Evolutionary conservation across 1,284 basidiomycete species (phyloP).

Genomic region (Mycena citricolor): DNA sequence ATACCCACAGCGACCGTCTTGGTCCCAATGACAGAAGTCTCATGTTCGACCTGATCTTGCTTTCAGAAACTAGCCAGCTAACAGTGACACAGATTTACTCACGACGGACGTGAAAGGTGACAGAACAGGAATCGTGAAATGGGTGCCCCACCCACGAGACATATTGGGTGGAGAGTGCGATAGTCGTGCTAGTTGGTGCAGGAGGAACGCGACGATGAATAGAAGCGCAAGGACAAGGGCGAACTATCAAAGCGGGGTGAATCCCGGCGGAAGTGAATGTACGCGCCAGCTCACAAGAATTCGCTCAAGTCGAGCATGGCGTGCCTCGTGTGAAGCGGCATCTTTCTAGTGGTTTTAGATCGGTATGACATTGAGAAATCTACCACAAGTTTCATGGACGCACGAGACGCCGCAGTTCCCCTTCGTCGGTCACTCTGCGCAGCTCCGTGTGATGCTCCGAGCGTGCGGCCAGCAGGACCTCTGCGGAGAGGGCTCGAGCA

Average conservation of each 20-base stretch:
- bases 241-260: slow-evolving; percentile 34
- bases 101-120: slow-evolving; percentile 72
- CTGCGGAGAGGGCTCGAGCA: slow-evolving; percentile 57
- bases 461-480: slow-evolving; percentile 50
- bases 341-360: slow-evolving; percentile 47
- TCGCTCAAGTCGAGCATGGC: slow-evolving; percentile 47
- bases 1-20: slow-evolving; percentile 41
- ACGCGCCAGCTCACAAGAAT: no score
- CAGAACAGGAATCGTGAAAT: slow-evolving; percentile 68
- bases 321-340: slow-evolving; percentile 39
- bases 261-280: slow-evolving; percentile 1
- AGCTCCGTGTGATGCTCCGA: slow-evolving; percentile 49
- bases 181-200: slow-evolving; percentile 34
- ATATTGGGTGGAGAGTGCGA: slow-evolving; percentile 27
- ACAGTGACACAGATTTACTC: slow-evolving; percentile 24
- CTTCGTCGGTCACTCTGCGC: slow-evolving; percentile 35
- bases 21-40: slow-evolving; percentile 54
- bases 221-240: slow-evolving; percentile 40
- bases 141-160: slow-evolving; percentile 36
- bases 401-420: slow-evolving; percentile 49
- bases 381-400: slow-evolving; percentile 21
- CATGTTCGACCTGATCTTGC: slow-evolving; percentile 55
- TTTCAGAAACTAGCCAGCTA: not conserved
- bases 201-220: slow-evolving; percentile 41
- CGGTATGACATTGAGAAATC: not conserved